These are phyloP conservation scores for Adansonia grandidieri DNA, from an alignment of 441 rosid species.

Conservation along the genomic window DNA sequence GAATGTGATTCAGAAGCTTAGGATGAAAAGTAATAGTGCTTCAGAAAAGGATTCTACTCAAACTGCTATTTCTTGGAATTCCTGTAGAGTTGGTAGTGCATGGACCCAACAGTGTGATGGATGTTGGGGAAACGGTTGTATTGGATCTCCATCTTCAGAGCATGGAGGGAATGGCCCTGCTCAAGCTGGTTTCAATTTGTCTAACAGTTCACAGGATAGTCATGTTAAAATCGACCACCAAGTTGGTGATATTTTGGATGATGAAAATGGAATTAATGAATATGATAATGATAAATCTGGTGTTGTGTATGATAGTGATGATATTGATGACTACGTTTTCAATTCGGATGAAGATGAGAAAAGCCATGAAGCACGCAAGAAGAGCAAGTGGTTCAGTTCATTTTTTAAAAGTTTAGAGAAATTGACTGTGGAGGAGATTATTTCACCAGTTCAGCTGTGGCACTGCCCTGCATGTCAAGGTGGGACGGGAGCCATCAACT, in stretches of 20 bases:
- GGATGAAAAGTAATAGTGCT: slow-evolving; percentile 35
- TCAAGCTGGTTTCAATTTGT: slow-evolving; percentile 40
- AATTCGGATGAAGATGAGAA: slow-evolving; percentile 47
- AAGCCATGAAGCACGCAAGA: slow-evolving; percentile 43
- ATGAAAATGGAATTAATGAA: slow-evolving; percentile 25
- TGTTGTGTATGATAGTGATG: slow-evolving; percentile 30
- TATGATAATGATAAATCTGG: slow-evolving; percentile 32
- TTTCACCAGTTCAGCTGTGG: slow-evolving; percentile 49
- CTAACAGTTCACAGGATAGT: slow-evolving; percentile 28
- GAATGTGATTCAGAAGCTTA: slow-evolving; percentile 42
- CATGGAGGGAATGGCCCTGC: slow-evolving; percentile 61
- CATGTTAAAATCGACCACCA: slow-evolving; percentile 26
- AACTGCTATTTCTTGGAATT: slow-evolving; percentile 34
- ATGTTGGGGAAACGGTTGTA: background rate
- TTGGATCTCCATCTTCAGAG: slow-evolving; percentile 42
- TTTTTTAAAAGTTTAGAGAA: slow-evolving; percentile 42
- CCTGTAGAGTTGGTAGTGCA: slow-evolving; percentile 43
- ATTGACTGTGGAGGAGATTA: slow-evolving; percentile 42
- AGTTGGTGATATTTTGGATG: slow-evolving; percentile 29
- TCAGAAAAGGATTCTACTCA: slow-evolving; percentile 38
- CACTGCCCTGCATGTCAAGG: slow-evolving; percentile 57
- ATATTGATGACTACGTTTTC: slow-evolving; percentile 45
- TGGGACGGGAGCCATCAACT: slow-evolving; percentile 55
- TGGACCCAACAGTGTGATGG: slow-evolving; percentile 41
- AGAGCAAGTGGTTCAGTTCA: slow-evolving; percentile 37